Evolutionary conservation across 768 basidiomycete genomes (phyloP).

Genomic region (Phylloporus scabripes): DNA sequence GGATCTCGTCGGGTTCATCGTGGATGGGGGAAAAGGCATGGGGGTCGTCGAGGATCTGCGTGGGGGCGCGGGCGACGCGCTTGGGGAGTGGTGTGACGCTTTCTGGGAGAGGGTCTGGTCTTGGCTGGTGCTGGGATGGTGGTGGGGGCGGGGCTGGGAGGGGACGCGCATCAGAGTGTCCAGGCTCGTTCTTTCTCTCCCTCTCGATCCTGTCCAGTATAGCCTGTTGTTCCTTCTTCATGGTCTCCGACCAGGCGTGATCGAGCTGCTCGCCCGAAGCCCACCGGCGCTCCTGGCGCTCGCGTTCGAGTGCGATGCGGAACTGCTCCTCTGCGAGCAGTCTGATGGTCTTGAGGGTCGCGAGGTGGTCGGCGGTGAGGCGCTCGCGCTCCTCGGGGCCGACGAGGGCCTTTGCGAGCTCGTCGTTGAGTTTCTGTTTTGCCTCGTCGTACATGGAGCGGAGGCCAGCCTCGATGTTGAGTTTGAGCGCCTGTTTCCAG

Average conservation of each 20-base stretch:
- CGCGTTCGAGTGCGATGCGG: conserved; percentile 38
- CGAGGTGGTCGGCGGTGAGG: conserved; percentile 36
- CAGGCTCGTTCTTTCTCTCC: conserved; percentile 24
- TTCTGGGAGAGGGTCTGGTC: conserved; percentile 8
- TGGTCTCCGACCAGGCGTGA: conserved; percentile 29
- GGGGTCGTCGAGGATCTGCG: conserved; percentile 9
- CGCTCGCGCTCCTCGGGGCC: conserved; percentile 30
- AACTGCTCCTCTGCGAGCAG: conserved; percentile 44
- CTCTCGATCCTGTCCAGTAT: conserved; percentile 47
- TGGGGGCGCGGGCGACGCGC: conserved; percentile 18
- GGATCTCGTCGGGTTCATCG: conserved; percentile 21
- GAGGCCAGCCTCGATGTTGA: conserved; percentile 47
- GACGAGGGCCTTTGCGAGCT: conserved; percentile 42
- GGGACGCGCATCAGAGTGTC: conserved; percentile 1
- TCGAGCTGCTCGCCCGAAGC: conserved; percentile 35
- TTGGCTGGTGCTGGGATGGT: not conserved
- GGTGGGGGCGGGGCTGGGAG: not conserved
- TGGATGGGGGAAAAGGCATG: conserved; percentile 15
- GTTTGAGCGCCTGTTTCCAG: conserved; percentile 46
- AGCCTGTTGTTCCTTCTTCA: conserved; percentile 36
- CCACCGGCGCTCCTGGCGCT: conserved; percentile 49
- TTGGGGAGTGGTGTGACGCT: conserved; percentile 1
- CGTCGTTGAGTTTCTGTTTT: conserved; percentile 49
- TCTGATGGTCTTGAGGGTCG: conserved; percentile 41
- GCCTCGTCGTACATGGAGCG: conserved; percentile 50